Percentiles rank a stretch among this genome's conserved stretches.
Evolutionary conservation across 768 basidiomycete species (phyloP).

Genomic region (Tylopilus sp.): DNA sequence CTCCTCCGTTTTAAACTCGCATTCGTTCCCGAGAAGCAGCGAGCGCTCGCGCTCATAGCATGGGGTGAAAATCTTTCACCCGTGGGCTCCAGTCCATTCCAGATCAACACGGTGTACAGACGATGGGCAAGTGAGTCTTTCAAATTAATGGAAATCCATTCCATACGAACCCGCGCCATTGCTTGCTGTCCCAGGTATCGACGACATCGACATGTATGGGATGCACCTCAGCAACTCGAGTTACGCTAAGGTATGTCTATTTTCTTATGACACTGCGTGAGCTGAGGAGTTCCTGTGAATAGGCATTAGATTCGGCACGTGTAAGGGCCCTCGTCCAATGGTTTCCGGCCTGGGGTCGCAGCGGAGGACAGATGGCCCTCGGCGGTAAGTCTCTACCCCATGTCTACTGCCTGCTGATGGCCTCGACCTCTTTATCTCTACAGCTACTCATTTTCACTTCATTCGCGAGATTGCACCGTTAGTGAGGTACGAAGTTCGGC

Average conservation of each 20-base stretch:
- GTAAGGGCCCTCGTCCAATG: conserved; percentile 45
- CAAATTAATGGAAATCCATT: neutral
- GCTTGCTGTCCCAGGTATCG: conserved; percentile 47
- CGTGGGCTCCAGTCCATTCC: conserved; percentile 57
- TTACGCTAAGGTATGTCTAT: conserved; percentile 59
- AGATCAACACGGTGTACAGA: conserved; percentile 37
- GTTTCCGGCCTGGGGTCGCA: conserved; percentile 56
- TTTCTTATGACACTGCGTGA: neutral
- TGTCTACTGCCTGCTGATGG: too few relatives aligned
- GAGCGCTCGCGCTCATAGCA: conserved; percentile 33
- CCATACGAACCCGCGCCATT: neutral
- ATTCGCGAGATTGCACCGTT: conserved; percentile 69
- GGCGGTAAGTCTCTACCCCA: conserved; percentile 28
- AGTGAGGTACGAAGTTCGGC: conserved; percentile 56
- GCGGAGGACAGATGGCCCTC: conserved; percentile 61
- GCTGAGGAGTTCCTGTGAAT: conserved; percentile 4
- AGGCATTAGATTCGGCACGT: conserved; percentile 46
- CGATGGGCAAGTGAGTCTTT: conserved; percentile 52
- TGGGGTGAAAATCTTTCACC: conserved; percentile 51
- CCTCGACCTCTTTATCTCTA: neutral
- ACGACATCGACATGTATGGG: conserved; percentile 64
- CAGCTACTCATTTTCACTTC: conserved; percentile 67
- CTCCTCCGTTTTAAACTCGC: conserved; percentile 35
- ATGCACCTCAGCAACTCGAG: conserved; percentile 80
- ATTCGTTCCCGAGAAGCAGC: conserved; percentile 35